These are phyloP conservation scores for Zymoseptoria crescenta DNA, from an alignment of 2,329 filamentous ascomycete species.

Conservation along the genomic window DNA sequence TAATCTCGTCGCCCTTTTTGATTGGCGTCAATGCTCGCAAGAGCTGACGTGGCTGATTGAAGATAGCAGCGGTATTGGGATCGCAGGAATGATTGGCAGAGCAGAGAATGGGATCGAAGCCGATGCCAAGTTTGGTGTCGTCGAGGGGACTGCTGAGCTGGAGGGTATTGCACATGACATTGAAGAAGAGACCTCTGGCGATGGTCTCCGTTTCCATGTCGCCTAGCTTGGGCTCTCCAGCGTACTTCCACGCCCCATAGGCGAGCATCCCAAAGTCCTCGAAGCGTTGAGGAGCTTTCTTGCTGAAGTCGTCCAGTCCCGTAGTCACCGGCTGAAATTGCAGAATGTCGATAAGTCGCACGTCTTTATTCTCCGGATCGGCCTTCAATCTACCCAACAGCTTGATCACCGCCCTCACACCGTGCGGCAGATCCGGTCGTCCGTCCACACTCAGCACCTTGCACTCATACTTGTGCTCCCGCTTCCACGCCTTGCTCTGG, in stretches of 20 bases:
- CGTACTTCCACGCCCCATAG: slow-evolving; percentile 48
- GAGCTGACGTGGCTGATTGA: slow-evolving; percentile 45
- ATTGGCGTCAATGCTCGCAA: slow-evolving; percentile 49
- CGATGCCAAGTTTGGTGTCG: slow-evolving; percentile 50
- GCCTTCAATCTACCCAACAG: slow-evolving; percentile 34
- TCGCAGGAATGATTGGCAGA: slow-evolving; percentile 56
- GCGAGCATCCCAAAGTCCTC: slow-evolving; percentile 46
- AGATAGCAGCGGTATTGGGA: slow-evolving; percentile 51
- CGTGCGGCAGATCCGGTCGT: slow-evolving; percentile 43
- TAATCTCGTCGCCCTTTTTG: slow-evolving; percentile 49
- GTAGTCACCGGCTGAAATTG: slow-evolving; percentile 25
- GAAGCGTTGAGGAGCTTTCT: slow-evolving; percentile 34
- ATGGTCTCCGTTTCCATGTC: slow-evolving; percentile 16
- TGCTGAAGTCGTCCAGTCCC: slow-evolving; percentile 43
- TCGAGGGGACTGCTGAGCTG: slow-evolving; percentile 49
- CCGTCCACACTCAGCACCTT: slow-evolving; percentile 39
- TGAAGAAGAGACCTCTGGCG: slow-evolving; percentile 14
- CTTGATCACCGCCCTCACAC: slow-evolving; percentile 49
- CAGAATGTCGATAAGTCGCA: slow-evolving; percentile 18
- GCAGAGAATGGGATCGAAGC: slow-evolving; percentile 47
- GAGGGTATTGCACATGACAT: slow-evolving; percentile 49
- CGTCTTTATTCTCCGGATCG: slow-evolving; percentile 18
- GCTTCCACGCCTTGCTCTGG: slow-evolving; percentile 52
- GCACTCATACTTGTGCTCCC: slow-evolving; percentile 54
- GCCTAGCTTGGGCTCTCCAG: slow-evolving; percentile 26